Base-by-base conservation (phyloP, 805 yeast genomes). In the Candida ovalis region DNA sequence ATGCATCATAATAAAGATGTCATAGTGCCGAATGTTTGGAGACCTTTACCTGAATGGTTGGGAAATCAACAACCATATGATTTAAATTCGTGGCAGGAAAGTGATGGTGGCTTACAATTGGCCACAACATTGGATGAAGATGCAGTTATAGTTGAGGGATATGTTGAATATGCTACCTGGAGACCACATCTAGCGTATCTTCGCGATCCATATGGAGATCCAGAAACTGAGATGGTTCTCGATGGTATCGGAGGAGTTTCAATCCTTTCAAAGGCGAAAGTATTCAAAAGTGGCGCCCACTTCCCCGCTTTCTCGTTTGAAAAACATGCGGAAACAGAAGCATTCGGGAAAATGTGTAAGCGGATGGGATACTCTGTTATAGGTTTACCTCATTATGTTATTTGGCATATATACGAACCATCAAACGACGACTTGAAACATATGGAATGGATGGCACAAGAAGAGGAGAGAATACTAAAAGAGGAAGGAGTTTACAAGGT, bases 171-270 rank as follows among this genome's bases (percentile, higher is more conserved):
- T 67, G 96, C 96, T 39, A 92, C 99, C 1, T 92, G 98, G 97
- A 78, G 99, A 68, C 96, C 97, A 1, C 98, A 92, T 69, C 74
- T 92, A 56, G 98, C 98, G 0, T 92, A 94, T 63, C 76, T 92
- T 64, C 76, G 98, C 57, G 97, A 91, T 61, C 96, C 97, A 2
- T 84, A 87, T 60, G 99, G 98, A 22, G 95, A 90, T 67, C 92
- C 95, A 5, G 92, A 88, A 62, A 92, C 85, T 40, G 96, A 89
- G 63, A 85, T 92, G 86, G 91, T 85, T 48, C 73, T 92, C 53
- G 98, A 92, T 67, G 99, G 99, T 45, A 90, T 92, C 58, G 99
- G 99, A 23, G 99, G 98, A 55, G 99, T 92, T 40, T 88, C 97
- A 1, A 90, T 94, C 55, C 73, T 92, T 56, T 78, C 96, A 40